Evolutionary conservation across 129 eudicot genomes (phyloP).

Genomic region (Tagetes patula): DNA sequence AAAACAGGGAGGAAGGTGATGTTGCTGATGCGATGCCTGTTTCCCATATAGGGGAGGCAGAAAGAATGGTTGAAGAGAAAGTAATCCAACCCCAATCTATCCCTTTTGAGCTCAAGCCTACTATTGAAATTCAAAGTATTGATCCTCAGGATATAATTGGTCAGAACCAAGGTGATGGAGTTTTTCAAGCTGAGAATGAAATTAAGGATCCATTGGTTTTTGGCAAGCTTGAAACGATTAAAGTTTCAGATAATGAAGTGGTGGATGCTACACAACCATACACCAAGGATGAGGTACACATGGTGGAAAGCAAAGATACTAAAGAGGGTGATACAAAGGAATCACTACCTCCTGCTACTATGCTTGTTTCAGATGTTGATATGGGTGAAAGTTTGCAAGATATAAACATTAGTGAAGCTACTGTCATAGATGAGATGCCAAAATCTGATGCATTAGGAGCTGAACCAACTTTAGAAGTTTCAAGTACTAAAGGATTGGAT

Average conservation of each 20-base stretch:
- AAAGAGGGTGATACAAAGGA: conserved; percentile 10
- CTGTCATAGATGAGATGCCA: conserved; percentile 19
- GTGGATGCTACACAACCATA: conserved; percentile 15
- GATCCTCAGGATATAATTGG: conserved; percentile 21
- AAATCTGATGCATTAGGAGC: conserved; percentile 12
- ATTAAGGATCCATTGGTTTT: conserved; percentile 22
- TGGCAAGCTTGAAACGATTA: conserved; percentile 20
- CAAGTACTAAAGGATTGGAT: not conserved
- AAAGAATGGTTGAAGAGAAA: conserved; percentile 25
- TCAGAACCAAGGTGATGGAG: conserved; percentile 7
- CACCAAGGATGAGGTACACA: conserved; percentile 9
- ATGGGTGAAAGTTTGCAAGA: conserved; percentile 23
- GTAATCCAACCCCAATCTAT: conserved; percentile 18
- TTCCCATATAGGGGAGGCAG: conserved; percentile 17
- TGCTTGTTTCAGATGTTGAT: conserved; percentile 17
- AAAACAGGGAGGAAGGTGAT: conserved; percentile 23
- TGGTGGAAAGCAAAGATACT: conserved; percentile 11
- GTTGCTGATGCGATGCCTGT: conserved; percentile 17
- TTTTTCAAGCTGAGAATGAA: conserved; percentile 16
- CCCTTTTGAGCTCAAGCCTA: conserved; percentile 16
- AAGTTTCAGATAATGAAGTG: conserved; percentile 27
- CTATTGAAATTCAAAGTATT: conserved; percentile 21
- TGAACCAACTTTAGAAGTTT: conserved; percentile 26
- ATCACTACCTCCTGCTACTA: conserved; percentile 8
- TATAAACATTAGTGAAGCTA: conserved; percentile 12